A percentile compares a stretch with the other conserved stretches of the same genome.
These are phyloP conservation scores for Zychaea mexicana DNA, from an alignment of 371 early-diverging fungal species.

Conservation along the genomic window DNA sequence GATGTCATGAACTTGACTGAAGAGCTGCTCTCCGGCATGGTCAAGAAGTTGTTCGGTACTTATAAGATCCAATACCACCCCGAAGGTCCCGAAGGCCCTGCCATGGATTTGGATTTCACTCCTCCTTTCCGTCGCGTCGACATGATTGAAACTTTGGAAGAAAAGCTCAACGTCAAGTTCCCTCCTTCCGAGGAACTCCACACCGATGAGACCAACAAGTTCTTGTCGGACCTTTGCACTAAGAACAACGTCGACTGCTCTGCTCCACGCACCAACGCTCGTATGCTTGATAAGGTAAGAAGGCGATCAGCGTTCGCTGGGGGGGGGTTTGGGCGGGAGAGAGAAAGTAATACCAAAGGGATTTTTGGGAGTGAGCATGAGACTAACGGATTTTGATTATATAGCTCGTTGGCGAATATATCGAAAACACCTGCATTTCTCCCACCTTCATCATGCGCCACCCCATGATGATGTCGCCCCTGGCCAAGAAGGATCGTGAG, in stretches of 20 bases:
- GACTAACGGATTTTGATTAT: no score
- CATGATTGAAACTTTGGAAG: slow-evolving; percentile 95
- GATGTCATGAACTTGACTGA: slow-evolving; percentile 98
- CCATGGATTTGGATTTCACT: slow-evolving; percentile 89
- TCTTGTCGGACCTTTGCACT: slow-evolving; percentile 89
- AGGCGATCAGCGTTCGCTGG: no score
- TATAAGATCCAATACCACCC: slow-evolving; percentile 94
- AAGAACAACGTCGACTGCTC: slow-evolving; percentile 94
- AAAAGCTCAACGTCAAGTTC: slow-evolving; percentile 88
- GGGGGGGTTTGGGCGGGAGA: not conserved
- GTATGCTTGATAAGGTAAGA: slow-evolving; percentile 91
- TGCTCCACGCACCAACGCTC: slow-evolving; percentile 94
- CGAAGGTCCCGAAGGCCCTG: slow-evolving; percentile 83
- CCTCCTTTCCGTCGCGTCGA: slow-evolving; percentile 97
- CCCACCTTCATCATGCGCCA: slow-evolving; percentile 99
- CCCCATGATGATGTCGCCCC: slow-evolving; percentile 99
- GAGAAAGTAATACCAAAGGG: no score
- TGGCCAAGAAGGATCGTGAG: slow-evolving; percentile 98
- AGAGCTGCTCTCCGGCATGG: slow-evolving; percentile 90
- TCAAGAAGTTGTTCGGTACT: slow-evolving; percentile 85
- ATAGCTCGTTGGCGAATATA: slow-evolving; percentile 94
- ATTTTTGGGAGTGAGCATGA: no score
- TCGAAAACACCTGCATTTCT: slow-evolving; percentile 94
- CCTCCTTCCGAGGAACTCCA: slow-evolving; percentile 88
- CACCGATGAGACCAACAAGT: slow-evolving; percentile 80